Base-by-base conservation (phyloP, 805 yeast genomes). In the Lipomyces spencermartinsiae region DNA sequence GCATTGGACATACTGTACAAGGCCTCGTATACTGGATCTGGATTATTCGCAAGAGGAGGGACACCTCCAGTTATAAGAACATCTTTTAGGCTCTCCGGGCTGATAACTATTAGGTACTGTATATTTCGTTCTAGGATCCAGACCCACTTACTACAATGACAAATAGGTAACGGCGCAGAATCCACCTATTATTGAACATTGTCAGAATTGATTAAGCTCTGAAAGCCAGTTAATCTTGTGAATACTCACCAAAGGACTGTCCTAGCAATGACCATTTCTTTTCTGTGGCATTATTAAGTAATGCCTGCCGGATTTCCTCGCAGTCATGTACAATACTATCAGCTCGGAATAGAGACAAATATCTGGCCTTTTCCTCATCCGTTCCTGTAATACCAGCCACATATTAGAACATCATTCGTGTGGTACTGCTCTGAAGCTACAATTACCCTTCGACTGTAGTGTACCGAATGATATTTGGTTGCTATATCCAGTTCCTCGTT, bases 401-500 rank as follows among this genome's bases (percentile, higher is more conserved):
- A 31, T 12, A 43, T 59, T 19, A 51, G 64, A 19, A 16, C 29
- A 16, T 34, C 29, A 7, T 22, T n/a, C 16, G 43, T 12, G 16
- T 37, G 43, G 14, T 14, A 14, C 5, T 43, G 8, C n/a, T 16
- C 22, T 43, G 49, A 43, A 43, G 8, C 49, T 16, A 29, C 8
- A 9, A 60, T 14, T 49, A 63, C 71, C 69, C n/a, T 53, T 56
- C 35, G 57, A 33, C 34, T 46, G 64, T 34, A 73, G 34, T 34
- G 71, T 69, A 2, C 49, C 73, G 1, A 77, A 74, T 58, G 84
- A 85, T 22, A 87, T 73, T 0, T 86, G 83, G 2, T 83, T 77
- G 59, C 87, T 83, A 33, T 83, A 74, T 0, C 89, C 90, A 0
- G 89, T 86, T n/a, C 89, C 90, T 73, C 89, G 76, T 74, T 86